Base-by-base conservation (phyloP, 176 grass and related monocot species). In the Cenchrus fungigraminus region DNA sequence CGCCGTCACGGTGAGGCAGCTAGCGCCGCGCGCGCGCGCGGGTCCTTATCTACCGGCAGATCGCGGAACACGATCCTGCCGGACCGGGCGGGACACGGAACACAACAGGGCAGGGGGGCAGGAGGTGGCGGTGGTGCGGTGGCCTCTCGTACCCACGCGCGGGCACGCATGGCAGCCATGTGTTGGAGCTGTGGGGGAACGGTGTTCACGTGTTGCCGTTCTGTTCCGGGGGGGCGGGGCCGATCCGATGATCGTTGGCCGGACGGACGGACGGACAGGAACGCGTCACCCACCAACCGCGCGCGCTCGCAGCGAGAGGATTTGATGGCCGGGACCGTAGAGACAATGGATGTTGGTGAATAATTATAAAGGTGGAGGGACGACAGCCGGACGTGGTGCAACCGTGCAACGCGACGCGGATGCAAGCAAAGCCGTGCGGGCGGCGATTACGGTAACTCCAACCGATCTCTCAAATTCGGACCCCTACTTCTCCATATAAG, bases 301-400 rank as follows among this genome's bases (percentile, higher is more conserved):
- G 42, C 17, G 62, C 34, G 42, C 17, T 52, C 70, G 12, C 64
- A 28, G 66, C n/a, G 16, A 51, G 44, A 40, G 3, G 81, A 60
- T 67, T 75, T 88, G 81, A 67, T 16, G 67, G 74, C 47, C 12
- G 54, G 15, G 11, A 43, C 31, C 20, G 40, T 37, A 40, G 8
- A 8, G 13, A 13, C 69, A 25, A 53, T n/a, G 62, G 46, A 80
- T 67, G 31, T 20, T 20, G 6, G 32, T 58, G 73, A 77, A 77
- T 60, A 57, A 76, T 76, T 76, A 56, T n/a, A 42, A 16, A 31
- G 4, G 37, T n/a, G 19, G 1, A 29, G 62, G 5, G 17, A 6
- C 49, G n/a, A 81, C 58, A 68, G 1, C 17, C 15, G 29, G 86
- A 82, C 86, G 70, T 87, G 85, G 52, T 53, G 47, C 17, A 16